phyloP scores from a whole-genome alignment of 140 eudicot genomes.

The Ambrosia hybrid region DNA sequence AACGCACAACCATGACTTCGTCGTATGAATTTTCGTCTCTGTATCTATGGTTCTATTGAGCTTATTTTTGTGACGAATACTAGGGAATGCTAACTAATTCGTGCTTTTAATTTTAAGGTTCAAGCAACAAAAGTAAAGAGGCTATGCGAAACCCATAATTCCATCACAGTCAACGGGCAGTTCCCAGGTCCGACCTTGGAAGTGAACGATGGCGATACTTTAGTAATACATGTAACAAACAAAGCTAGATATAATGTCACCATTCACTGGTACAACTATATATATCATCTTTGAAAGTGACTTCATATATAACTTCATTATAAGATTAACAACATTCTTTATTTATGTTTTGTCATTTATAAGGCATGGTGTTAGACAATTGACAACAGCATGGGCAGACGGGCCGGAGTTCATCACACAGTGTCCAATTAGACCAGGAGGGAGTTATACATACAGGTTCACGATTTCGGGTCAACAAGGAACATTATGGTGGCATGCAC shows the following conservation, averaged over 20 bases:
- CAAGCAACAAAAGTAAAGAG: constrained; percentile 81
- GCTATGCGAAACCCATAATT: constrained; percentile 67
- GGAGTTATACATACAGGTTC: constrained; percentile 77
- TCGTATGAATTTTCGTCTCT: constrained; percentile 50
- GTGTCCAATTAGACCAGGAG: constrained; percentile 97
- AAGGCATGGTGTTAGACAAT: constrained; percentile 91
- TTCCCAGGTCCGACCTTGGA: constrained; percentile 86
- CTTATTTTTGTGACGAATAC: background rate
- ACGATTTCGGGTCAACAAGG: constrained; percentile 90
- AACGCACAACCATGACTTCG: constrained; percentile 74
- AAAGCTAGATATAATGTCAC: constrained; percentile 79
- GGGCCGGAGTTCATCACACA: constrained; percentile 97
- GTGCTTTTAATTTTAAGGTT: constrained; percentile 39
- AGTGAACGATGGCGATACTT: constrained; percentile 71
- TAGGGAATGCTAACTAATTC: constrained; percentile 23
- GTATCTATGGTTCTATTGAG: background rate
- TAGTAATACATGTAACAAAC: constrained; percentile 66
- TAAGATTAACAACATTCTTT: background rate
- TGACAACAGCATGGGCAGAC: constrained; percentile 87
- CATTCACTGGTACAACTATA: constrained; percentile 67
- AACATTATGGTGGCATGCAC: constrained; percentile 99
- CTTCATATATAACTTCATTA: background rate
- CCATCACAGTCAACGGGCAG: constrained; percentile 75
- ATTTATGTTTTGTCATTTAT: constrained; percentile 6
- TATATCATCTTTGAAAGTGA: background rate